Evolutionary conservation across 2,329 filamentous ascomycete species (phyloP), one percentile per base, ranked within the genome.

Genomic region (Aulographum hederae): DNA sequence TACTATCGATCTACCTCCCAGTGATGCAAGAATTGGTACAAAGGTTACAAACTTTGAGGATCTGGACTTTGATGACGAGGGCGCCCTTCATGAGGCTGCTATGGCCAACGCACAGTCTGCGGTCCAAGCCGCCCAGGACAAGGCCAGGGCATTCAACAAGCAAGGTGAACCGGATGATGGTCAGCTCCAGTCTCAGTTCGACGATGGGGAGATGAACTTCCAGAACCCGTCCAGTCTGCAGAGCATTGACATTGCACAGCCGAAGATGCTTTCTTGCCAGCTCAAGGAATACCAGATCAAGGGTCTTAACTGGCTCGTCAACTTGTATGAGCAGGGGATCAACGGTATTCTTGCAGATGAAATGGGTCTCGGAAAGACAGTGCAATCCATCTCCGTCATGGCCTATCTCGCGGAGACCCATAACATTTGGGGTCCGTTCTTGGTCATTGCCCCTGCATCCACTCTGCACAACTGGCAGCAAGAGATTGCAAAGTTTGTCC

Each of bases 391-490:
- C 39, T 95, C 89, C 1, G 86, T 98, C 50, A 95, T 98, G 89
- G 85, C 85, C 2, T 95, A 98, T 49, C 73, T 98, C 19, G 89
- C 89, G 2, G 86, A 98, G 59, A 78, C 85, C 45, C 84, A 98
- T 62, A 85, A 93, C 48, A 92, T 95, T 43, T 95, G 86, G 89
- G 89, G 89, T 5, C 89, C 89, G 0, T 95, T 94, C 61, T 58
- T 98, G 30, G 89, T 98, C 41, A 91, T 98, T 39, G 89, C 89
- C 0, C 89, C 89, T 0, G 84, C 89, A 1, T 94, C 85, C 1
- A 98, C 89, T 2, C 62, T 98, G 36, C 86, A 98, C 72, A 98
- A 98, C 51, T 98, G 89, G 89, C 85, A 98, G 54, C 89, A 98
- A 53, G 89, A 98, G 61, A 93, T 98, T 41, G 70, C 80, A 38